Conservation (phyloP, 148 eudicot genomes). For the Agrostemma githago region DNA sequence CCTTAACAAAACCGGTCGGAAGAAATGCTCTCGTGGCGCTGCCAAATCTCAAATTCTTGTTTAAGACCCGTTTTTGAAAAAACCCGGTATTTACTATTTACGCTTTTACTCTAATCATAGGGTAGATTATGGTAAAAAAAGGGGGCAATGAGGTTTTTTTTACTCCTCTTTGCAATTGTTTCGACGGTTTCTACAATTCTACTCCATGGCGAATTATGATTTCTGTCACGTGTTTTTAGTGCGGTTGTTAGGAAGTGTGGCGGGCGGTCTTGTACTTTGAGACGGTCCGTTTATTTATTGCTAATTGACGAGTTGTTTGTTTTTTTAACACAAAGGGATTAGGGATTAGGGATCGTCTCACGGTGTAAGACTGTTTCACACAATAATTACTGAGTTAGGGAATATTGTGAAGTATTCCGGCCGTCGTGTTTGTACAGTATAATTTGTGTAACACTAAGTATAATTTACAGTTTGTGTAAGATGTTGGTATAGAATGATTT, state of each 20-base stretch:
- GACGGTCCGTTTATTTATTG: no score
- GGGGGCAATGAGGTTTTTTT: slow-evolving; percentile 19
- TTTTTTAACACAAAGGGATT: no score
- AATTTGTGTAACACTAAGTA: background rate
- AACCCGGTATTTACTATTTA: background rate
- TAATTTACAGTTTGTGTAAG: background rate
- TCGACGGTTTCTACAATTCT: background rate
- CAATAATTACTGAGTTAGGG: slow-evolving; percentile 10
- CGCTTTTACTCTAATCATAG: background rate
- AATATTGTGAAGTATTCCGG: slow-evolving; percentile 1
- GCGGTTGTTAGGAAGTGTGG: background rate
- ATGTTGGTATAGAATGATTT: background rate
- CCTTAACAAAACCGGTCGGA: slow-evolving; percentile 52
- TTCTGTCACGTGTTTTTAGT: background rate
- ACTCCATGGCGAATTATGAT: background rate
- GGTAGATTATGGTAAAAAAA: background rate
- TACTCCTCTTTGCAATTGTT: slow-evolving; percentile 17
- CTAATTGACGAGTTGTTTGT: no score
- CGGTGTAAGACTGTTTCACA: no score
- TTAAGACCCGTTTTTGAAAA: slow-evolving; percentile 11
- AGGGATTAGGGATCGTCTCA: no score
- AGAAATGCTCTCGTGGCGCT: slow-evolving; percentile 72
- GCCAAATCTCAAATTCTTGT: slow-evolving; percentile 72
- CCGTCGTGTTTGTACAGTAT: slow-evolving; percentile 24
- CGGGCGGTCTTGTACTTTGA: no score